Evolutionary conservation across 257 asterid species (phyloP), one percentile per base, ranked within the genome.

Genomic region (Thymus mandschuricus): DNA sequence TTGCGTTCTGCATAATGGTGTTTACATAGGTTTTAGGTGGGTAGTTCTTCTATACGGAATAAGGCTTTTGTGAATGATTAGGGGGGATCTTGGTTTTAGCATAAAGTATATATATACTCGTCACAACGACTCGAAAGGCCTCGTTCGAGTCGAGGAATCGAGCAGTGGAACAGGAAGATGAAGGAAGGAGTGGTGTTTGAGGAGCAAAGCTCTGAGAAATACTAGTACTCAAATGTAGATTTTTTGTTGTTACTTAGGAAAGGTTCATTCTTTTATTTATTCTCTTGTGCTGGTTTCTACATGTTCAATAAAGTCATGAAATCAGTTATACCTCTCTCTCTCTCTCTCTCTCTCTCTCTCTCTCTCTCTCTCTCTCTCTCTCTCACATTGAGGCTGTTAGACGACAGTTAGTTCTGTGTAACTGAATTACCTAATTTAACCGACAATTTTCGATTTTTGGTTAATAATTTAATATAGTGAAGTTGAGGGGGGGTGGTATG

Each of bases 161-260:
- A 11, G 9, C 35, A 59, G 21, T n/a, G 11, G 65, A 70, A 60
- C 38, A 46, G 56, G 41, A 44, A 44, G 59, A 28, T 33, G 68
- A 46, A 59, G 60, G 56, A 45, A 33, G 66, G 6, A 56, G 66
- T 56, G 72, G 34, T 49, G 34, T 10, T 10, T 45, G 29, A 27
- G 44, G 7, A 38, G 43, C 15, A 54, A 56, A 27, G 45, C 54
- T 30, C 64, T 8, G 10, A 38, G 63, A 49, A 10, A 75, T 9
- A 50, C 62, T 66, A 10, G 68, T 9, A 50, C 62, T 66, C 34
- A 60, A 60, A 60, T 68, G 60, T 75, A 61, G 27, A 46, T 31
- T n/a, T 35, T 31, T n/a, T 35, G 11, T 57, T 12, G 29, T 57
- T 56, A 3, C 3, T 21, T 59, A 44, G 54, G 56, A 66, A 72